A percentile compares a stretch with the other conserved stretches of the same genome.
These are phyloP conservation scores for Madurella fahalii DNA, from an alignment of 2,329 filamentous ascomycete genomes.

Conservation along the genomic window DNA sequence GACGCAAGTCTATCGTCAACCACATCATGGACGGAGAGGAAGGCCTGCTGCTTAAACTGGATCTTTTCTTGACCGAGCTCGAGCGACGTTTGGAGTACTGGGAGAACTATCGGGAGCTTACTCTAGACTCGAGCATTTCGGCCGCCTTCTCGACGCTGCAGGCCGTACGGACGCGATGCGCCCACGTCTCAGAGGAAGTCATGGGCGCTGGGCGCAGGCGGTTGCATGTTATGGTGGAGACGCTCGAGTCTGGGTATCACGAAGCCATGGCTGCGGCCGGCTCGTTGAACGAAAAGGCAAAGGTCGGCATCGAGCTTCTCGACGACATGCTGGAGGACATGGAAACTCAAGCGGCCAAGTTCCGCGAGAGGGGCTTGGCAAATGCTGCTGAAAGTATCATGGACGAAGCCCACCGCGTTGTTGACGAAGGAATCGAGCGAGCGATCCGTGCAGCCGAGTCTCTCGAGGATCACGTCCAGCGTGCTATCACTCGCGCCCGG, in stretches of 20 bases:
- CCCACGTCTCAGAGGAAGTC: constrained; percentile 83
- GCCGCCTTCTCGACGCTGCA: constrained; percentile 82
- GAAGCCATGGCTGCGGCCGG: constrained; percentile 80
- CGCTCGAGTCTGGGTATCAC: constrained; percentile 81
- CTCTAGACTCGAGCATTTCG: constrained; percentile 77
- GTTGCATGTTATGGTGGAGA: constrained; percentile 87
- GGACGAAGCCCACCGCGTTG: constrained; percentile 72
- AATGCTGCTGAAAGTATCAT: constrained; percentile 69
- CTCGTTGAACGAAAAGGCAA: constrained; percentile 86
- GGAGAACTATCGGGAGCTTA: constrained; percentile 80
- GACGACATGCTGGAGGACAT: constrained; percentile 83
- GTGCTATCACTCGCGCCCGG: constrained; percentile 68
- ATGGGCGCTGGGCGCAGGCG: constrained; percentile 81
- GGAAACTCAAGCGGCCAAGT: constrained; percentile 73
- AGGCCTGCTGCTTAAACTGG: constrained; percentile 57
- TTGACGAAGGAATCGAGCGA: constrained; percentile 77
- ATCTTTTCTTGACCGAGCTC: constrained; percentile 78
- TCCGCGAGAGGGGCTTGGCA: constrained; percentile 71
- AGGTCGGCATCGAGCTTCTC: constrained; percentile 79
- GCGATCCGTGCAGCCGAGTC: constrained; percentile 79
- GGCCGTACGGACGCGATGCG: constrained; percentile 82
- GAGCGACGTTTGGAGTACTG: constrained; percentile 83
- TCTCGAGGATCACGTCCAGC: constrained; percentile 78
- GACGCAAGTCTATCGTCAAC: constrained; percentile 56
- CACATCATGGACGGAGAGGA: constrained; percentile 62